A percentile compares a stretch with the other conserved stretches of the same genome.
Conservation (phyloP, 2,329 filamentous ascomycete species). For the Dothistroma septosporum region DNA sequence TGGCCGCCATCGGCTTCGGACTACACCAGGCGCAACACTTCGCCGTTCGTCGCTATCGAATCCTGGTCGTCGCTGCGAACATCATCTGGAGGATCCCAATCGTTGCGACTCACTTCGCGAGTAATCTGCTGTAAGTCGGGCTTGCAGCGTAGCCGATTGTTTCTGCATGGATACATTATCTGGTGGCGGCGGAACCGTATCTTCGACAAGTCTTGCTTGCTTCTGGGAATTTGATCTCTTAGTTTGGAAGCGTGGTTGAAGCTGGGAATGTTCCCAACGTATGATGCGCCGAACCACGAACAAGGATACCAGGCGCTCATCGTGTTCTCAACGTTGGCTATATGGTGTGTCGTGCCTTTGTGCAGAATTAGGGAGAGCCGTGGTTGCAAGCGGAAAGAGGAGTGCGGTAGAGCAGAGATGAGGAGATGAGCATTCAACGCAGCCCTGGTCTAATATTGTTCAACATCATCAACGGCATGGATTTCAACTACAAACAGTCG, state of each 20-base stretch:
- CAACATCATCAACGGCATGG: background rate
- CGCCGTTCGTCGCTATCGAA: constrained; percentile 4
- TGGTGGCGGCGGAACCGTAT: constrained; percentile 12
- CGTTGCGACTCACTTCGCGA: background rate
- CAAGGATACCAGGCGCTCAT: constrained; percentile 19
- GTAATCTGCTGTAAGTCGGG: background rate
- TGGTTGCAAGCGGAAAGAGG: background rate
- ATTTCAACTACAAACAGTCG: background rate
- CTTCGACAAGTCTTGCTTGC: constrained; percentile 19
- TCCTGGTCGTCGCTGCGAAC: constrained; percentile 12
- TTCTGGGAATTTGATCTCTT: constrained; percentile 12
- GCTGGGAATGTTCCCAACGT: constrained; percentile 16
- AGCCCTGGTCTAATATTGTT: no score
- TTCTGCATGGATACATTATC: constrained; percentile 13
- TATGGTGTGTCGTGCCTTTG: constrained; percentile 3
- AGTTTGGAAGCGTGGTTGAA: constrained; percentile 17
- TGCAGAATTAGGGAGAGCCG: background rate
- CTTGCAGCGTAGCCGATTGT: background rate
- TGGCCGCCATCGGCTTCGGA: constrained; percentile 13
- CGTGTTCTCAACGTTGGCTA: constrained; percentile 14
- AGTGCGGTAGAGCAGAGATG: background rate
- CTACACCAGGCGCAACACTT: constrained; percentile 9
- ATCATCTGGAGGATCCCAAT: constrained; percentile 6
- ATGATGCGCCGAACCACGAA: constrained; percentile 17
- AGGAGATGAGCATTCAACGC: background rate